Base-by-base conservation (phyloP, 192 early-diverging fungal species). In the Podila clonocystis region DNA sequence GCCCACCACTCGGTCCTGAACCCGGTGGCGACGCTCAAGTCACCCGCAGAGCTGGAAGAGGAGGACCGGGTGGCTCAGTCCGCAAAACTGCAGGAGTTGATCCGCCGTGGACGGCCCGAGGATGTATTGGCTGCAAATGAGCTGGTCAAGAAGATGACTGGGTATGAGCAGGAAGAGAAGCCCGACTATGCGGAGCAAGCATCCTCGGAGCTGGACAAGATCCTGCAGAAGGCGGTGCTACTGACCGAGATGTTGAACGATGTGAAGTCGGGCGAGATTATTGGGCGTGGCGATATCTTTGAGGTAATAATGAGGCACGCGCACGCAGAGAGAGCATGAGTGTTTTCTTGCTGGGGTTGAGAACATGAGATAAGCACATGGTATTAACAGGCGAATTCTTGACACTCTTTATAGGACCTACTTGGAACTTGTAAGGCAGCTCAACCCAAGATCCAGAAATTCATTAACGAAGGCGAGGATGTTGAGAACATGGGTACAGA, bases 71-170 rank as follows among this genome's bases (percentile, higher is more conserved):
- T 92, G 28, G 93, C 91, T 3, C 92, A 97, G 63, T 91, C 92
- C 41, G 94, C 94, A 84, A 99, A 97, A 91, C 75, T 99, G 69
- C 96, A 99, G 86, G 98, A 98, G 72, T 88, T 99, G 38, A 91
- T 99, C 57, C 91, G 98, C 11, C 83, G 95, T n/a, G 97, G 95
- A 28, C 93, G 95, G 62, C 97, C 97, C 9, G 90, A 93, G 52
- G 97, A 97, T 74, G 82, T 99, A 31, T 94, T 92, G 30, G 95
- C 98, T 73, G 98, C 98, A 19, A 99, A 99, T 59, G 93, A 95
- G 67, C 84, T 99, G 59, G 99, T 99, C 93, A 99, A 99, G 83
- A 86, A 96, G 49, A 96, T 99, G 88, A 91, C 97, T 20, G 98
- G 98, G 58, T 99, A 97, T 78, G 87, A 91, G 50, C 83, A 83